Evolutionary conservation across 2,329 filamentous ascomycete species (phyloP).

Genomic region (Mariannaea sp.): DNA sequence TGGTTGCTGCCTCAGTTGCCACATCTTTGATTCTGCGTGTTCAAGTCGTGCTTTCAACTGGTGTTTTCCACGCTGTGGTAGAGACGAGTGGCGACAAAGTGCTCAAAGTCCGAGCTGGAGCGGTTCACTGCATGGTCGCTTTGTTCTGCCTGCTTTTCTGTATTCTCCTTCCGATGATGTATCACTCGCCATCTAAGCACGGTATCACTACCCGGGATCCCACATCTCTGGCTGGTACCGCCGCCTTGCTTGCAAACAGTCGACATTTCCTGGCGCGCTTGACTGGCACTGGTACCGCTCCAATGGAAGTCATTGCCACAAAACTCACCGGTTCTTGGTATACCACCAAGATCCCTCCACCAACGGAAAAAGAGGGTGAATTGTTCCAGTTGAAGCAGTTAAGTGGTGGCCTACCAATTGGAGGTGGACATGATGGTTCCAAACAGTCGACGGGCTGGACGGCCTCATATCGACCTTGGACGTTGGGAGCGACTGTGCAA

Average conservation of each 20-base stretch:
- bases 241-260: conserved; percentile 34
- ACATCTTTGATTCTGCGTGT: conserved; percentile 33
- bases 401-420: conserved; percentile 25
- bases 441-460: conserved; percentile 18
- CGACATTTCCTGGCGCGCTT: conserved; percentile 32
- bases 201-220: conserved; percentile 39
- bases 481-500: conserved; percentile 24
- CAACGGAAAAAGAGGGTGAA: conserved; percentile 28
- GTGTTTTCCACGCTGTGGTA: conserved; percentile 33
- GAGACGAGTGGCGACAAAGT: conserved; percentile 25
- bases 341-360: conserved; percentile 33
- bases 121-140: conserved; percentile 34
- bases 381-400: conserved; percentile 36
- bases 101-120: conserved; percentile 26
- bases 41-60: conserved; percentile 37
- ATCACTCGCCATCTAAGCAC: conserved; percentile 33
- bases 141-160: conserved; percentile 30
- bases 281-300: conserved; percentile 31
- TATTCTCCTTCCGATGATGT: conserved; percentile 34
- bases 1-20: conserved; percentile 31
- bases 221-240: conserved; percentile 36
- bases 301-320: conserved; percentile 30
- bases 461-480: conserved; percentile 37
- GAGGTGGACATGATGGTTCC: conserved; percentile 19
- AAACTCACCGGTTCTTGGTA: conserved; percentile 39